Base-by-base conservation (phyloP, 1,139 yeast genomes). In the Saccharomycopsis hybrid region DNA sequence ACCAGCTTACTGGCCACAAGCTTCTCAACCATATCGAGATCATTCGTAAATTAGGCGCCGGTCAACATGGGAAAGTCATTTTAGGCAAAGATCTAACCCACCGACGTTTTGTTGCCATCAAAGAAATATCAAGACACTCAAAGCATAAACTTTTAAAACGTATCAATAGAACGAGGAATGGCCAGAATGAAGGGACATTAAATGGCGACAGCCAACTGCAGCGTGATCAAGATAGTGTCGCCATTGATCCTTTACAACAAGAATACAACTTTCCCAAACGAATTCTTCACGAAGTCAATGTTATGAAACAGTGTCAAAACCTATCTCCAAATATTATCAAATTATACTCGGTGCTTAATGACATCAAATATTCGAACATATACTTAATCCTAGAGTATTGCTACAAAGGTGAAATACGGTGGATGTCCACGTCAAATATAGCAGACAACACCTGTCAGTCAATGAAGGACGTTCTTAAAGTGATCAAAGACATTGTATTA, bases 31-130 rank as follows among this genome's bases (percentile, higher is more conserved):
- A 83, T 2, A 80, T 80, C 58, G 85, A 78, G 61, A 76, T 82
- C 13, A 59, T 80, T 27, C 65, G 71, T 33, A 85, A 80, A 60
- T 70, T 82, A 29, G 87, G 87, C 2, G 66, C 74, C 43, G 88
- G 88, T 4, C 85, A 80, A 57, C 85, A 80, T 61, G 87, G 87
- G 8, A 80, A 78, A 59, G 87, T 82, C n/a, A 81, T 81, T 58
- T 64, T 81, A 32, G 85, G 84, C 0, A 70, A 69, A 52, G 82
- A 79, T 58, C 63, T 77, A 51, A 69, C 71, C 9, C 67, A 73
- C 46, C 70, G 72, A 46, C 73, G 72, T 55, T 63, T 71, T 38
- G 85, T 79, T 31, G 86, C 86, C 4, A 80, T 81, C 48, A 81
- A 81, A 58, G 80, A 81, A 54, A 81, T 81, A 27, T 78, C 77